Evolutionary conservation across 139 green algal genomes (phyloP).

Genomic region (Tetraselmis chui): DNA sequence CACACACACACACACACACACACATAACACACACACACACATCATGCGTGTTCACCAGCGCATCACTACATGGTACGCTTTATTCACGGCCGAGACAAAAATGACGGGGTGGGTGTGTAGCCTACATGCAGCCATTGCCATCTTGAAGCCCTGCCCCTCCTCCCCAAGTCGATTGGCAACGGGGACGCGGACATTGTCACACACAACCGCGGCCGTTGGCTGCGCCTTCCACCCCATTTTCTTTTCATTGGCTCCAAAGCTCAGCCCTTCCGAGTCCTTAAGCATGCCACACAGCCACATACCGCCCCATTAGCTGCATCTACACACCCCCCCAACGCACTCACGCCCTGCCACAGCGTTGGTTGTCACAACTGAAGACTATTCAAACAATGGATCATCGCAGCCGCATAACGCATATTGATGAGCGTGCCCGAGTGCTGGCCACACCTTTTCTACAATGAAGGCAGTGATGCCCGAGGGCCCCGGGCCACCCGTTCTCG

Average conservation of each 20-base stretch:
- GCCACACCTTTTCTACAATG: slow-evolving; percentile 44
- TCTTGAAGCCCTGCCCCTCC: slow-evolving; percentile 68
- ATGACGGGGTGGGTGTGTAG: neutral
- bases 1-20: too few relatives aligned
- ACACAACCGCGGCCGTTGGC: slow-evolving; percentile 52
- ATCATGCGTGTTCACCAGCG: too few relatives aligned
- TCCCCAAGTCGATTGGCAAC: slow-evolving; percentile 37
- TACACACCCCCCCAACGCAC: too few relatives aligned
- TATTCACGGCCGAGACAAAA: too few relatives aligned
- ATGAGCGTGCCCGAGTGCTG: slow-evolving; percentile 21
- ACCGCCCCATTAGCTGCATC: too few relatives aligned
- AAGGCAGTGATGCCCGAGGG: slow-evolving; percentile 58
- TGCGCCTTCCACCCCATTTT: slow-evolving; percentile 82
- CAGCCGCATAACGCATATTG: too few relatives aligned
- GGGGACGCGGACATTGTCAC: slow-evolving; percentile 58
- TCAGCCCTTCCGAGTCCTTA: slow-evolving; percentile 53
- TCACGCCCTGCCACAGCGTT: too few relatives aligned
- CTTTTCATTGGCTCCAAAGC: slow-evolving; percentile 64
- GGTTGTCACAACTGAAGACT: too few relatives aligned
- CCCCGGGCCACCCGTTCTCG: slow-evolving; percentile 43
- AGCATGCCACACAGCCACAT: too few relatives aligned
- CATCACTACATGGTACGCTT: too few relatives aligned
- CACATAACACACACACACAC: too few relatives aligned
- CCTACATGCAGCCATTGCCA: slow-evolving; percentile 60
- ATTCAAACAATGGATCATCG: too few relatives aligned